These are phyloP conservation scores for Yarrowia osloensis DNA, from an alignment of 805 yeast species.

Conservation along the genomic window DNA sequence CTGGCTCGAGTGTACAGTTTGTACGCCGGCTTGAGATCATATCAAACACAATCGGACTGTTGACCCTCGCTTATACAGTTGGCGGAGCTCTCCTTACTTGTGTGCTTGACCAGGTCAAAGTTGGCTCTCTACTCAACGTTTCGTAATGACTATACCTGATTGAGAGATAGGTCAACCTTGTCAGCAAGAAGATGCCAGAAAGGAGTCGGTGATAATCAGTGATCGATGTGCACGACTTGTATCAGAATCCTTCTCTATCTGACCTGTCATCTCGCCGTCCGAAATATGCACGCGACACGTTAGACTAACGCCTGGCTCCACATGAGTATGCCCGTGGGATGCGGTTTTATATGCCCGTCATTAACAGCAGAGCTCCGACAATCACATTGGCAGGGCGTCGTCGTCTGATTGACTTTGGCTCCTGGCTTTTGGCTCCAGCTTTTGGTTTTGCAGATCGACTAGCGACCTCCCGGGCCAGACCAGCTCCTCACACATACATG, in stretches of 20 bases:
- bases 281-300: constrained; percentile 3
- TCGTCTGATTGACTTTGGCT: neutral
- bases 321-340: neutral
- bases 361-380: neutral
- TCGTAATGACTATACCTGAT: constrained; percentile 9
- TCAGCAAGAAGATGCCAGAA: neutral
- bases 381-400: neutral
- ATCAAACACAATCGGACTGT: too few species aligned
- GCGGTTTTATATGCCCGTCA: constrained; percentile 1
- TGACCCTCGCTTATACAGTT: neutral
- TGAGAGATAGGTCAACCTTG: constrained; percentile 1
- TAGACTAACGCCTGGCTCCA: neutral
- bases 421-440: too few species aligned
- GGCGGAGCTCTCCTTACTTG: neutral
- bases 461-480: neutral
- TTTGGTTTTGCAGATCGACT: constrained; percentile 5
- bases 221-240: too few species aligned
- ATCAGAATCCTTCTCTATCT: too few species aligned
- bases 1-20: too few species aligned
- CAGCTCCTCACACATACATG: neutral
- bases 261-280: too few species aligned
- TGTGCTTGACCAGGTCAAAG: neutral
- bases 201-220: too few species aligned
- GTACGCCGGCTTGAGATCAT: too few species aligned
- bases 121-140: neutral